Base-by-base conservation (phyloP, 179 eudicot species). In the Gypsophila paniculata region DNA sequence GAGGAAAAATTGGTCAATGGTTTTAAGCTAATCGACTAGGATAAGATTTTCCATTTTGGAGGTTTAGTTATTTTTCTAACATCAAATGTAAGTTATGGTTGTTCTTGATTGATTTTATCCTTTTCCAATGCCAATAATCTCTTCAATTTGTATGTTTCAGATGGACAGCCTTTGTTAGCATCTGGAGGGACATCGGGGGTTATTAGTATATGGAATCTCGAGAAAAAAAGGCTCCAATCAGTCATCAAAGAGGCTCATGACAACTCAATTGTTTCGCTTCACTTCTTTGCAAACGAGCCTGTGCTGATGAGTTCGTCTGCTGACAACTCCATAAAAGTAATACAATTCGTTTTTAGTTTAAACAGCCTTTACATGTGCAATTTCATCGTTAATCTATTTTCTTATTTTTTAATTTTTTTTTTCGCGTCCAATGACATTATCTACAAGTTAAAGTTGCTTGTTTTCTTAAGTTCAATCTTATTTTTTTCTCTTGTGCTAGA, bases 161-260 rank as follows among this genome's bases (percentile, higher is more conserved):
- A 94, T 83, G 92, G 96, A 55, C 97, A 88, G 73, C 96, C 99
- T 70, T 90, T 94, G 68, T 80, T 94, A 75, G 99, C 97, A 73
- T 94, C 97, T 69, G 99, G 99, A 79, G 97, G 94, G 77, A 86
- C 97, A 34, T 91, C 99, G 25, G 99, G 99, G 62, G 91, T 94
- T 60, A 87, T 91, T 79, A 94, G 88, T 78, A 80, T 94, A 78
- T 94, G 99, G 99, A 90, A 94, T 85, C 97, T 94, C 79, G 99
- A 94, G 84, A 94, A 94, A 77, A 84, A 85, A 83, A 89, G 91
- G 78, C 96, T 94, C 29, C 97, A 91, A 53, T 87, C 91, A 63
- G 89, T 94, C 69, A 90, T 91, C 67, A 85, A 76, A 65, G 97
- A 91, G 71, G 99, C 99, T 76, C 99, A 94, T 85, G 97, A 90